phyloP scores from a whole-genome alignment of 305 asterid species.

The Fraxinus sp. region DNA sequence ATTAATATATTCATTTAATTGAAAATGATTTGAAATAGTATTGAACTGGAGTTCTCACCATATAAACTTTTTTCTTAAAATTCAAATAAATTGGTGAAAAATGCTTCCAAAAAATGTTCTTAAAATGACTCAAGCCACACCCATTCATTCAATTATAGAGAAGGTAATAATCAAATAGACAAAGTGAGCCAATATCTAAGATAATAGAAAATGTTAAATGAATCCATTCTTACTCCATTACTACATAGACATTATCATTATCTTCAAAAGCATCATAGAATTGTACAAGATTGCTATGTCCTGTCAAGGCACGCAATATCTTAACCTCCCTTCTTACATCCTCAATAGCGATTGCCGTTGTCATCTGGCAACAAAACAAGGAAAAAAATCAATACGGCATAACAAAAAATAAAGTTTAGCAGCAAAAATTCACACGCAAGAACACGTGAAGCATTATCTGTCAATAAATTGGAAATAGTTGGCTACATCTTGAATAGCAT shows the following conservation, averaged over 20 bases:
- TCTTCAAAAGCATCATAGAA: conserved; percentile 72
- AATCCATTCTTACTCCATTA: conserved; percentile 68
- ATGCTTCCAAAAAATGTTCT: neutral
- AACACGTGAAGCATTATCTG: neutral
- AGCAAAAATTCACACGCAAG: neutral
- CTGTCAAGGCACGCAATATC: conserved; percentile 56
- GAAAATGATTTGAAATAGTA: neutral
- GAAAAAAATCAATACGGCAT: neutral
- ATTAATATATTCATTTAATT: too few species aligned
- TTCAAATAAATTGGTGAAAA: neutral
- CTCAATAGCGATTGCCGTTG: conserved; percentile 62
- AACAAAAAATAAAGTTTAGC: neutral
- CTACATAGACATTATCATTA: conserved; percentile 59
- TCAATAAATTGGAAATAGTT: neutral
- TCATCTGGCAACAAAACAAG: conserved; percentile 49
- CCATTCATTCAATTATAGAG: neutral
- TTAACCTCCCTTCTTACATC: conserved; percentile 68
- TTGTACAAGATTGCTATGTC: conserved; percentile 53
- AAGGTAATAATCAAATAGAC: neutral
- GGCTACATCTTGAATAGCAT: neutral
- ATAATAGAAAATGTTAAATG: neutral
- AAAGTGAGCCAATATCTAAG: neutral
- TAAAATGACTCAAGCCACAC: neutral
- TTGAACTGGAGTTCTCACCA: neutral
- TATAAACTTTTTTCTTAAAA: neutral